Conservation (phyloP, 768 basidiomycete species). For the Lenzites betulinus region DNA sequence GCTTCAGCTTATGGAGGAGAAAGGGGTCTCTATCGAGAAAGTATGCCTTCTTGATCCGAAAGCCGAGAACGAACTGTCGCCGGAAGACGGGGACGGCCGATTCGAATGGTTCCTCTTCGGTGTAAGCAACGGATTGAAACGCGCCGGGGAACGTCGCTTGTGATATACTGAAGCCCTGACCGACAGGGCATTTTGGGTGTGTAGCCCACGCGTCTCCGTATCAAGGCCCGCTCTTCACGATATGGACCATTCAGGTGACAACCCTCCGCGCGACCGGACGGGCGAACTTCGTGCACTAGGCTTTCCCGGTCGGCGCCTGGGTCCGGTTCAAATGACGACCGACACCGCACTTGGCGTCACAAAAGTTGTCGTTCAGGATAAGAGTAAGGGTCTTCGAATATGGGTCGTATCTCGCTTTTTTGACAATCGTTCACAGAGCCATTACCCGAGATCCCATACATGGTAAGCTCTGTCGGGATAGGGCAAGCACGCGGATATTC, state of each 20-base stretch:
- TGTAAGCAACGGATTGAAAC: constrained; percentile 41
- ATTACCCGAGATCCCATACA: constrained; percentile 70
- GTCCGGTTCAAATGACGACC: constrained; percentile 95
- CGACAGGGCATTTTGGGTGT: constrained; percentile 66
- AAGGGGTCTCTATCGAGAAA: constrained; percentile 47
- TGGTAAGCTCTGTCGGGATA: constrained; percentile 47
- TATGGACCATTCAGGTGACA: constrained; percentile 63
- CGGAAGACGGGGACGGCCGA: constrained; percentile 71
- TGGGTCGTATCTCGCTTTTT: not conserved
- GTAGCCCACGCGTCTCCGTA: not conserved
- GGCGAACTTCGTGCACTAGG: constrained; percentile 83
- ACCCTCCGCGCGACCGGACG: constrained; percentile 94
- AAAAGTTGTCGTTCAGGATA: constrained; percentile 76
- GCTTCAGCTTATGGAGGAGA: constrained; percentile 55
- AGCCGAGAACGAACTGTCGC: constrained; percentile 66
- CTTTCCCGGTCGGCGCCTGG: constrained; percentile 85
- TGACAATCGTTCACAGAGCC: constrained; percentile 41
- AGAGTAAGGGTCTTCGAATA: constrained; percentile 40
- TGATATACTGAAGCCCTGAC: not conserved
- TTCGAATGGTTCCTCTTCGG: constrained; percentile 95
- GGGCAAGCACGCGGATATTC: not conserved
- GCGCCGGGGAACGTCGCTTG: too few relatives aligned
- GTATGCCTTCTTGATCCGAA: constrained; percentile 96
- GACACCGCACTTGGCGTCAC: constrained; percentile 95
- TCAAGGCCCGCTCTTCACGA: not conserved